Conservation (phyloP, 2,329 filamentous ascomycete species). For the Parasarocladium wereldwijsianum region DNA sequence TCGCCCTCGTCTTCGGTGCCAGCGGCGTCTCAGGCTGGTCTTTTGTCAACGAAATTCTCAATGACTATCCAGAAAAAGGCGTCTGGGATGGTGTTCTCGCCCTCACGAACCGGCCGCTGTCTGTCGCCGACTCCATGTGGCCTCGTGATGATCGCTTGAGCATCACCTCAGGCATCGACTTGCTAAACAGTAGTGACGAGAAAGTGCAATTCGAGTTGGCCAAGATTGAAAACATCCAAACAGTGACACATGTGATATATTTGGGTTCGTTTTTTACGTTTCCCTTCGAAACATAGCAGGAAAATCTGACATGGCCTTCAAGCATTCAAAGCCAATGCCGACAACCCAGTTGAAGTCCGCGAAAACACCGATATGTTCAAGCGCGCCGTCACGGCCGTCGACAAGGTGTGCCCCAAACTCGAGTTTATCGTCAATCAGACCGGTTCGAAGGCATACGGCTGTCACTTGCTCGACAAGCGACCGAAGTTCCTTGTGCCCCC, state of each 20-base stretch:
- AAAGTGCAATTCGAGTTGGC: constrained; percentile 18
- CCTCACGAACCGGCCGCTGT: constrained; percentile 12
- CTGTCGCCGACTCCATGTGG: constrained; percentile 18
- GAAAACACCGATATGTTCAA: constrained; percentile 26
- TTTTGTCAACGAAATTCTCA: constrained; percentile 9
- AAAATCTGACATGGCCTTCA: neutral
- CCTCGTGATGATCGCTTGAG: constrained; percentile 22
- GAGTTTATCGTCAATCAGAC: constrained; percentile 22
- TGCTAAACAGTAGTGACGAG: constrained; percentile 22
- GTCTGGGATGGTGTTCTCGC: constrained; percentile 10
- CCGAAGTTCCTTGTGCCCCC: constrained; percentile 21
- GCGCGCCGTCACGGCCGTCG: constrained; percentile 19
- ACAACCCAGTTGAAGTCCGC: constrained; percentile 15
- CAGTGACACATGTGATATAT: constrained; percentile 28
- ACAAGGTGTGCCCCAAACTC: constrained; percentile 16
- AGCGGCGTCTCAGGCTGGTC: constrained; percentile 10
- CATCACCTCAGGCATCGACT: constrained; percentile 25
- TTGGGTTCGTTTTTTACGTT: constrained; percentile 16
- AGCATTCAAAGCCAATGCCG: constrained; percentile 25
- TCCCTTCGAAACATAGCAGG: neutral
- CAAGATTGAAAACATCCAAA: constrained; percentile 17
- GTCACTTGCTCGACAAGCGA: constrained; percentile 22
- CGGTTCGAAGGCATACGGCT: constrained; percentile 23
- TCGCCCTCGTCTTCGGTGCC: constrained; percentile 9
- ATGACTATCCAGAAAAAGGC: constrained; percentile 10